Percentiles rank a stretch among this genome's conserved stretches.
phyloP scores from a whole-genome alignment of 2,329 filamentous ascomycete species.

The Ilyonectria mors-panacis region DNA sequence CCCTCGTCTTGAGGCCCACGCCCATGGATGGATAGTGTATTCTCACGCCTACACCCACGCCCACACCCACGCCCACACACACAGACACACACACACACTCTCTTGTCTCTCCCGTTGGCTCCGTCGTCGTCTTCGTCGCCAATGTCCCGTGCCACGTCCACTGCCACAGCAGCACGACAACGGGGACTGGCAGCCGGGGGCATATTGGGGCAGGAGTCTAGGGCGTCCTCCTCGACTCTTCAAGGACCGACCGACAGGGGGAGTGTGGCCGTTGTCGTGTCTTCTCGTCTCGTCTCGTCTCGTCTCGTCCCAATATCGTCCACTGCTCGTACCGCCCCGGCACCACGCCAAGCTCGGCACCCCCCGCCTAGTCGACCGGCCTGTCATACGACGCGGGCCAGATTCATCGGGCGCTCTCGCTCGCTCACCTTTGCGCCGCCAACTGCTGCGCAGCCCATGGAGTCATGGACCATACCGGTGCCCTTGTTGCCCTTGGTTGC shows the following conservation, averaged over 20 bases:
- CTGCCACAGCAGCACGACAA: too few species aligned
- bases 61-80: constrained; percentile 15
- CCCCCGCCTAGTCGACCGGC: constrained; percentile 46
- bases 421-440: constrained; percentile 33
- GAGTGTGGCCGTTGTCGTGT: constrained; percentile 18
- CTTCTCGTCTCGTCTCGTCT: background rate
- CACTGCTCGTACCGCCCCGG: constrained; percentile 33
- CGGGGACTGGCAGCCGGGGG: background rate
- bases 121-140: constrained; percentile 21
- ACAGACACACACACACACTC: constrained; percentile 2
- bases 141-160: constrained; percentile 6
- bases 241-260: constrained; percentile 7
- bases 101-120: constrained; percentile 8
- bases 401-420: constrained; percentile 47
- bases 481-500: background rate
- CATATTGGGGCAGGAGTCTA: background rate
- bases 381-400: constrained; percentile 49
- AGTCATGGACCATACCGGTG: constrained; percentile 11
- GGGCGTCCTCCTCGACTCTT: too few species aligned
- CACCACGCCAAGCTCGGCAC: constrained; percentile 46
- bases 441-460: background rate
- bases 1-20: too few species aligned
- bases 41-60: too few species aligned
- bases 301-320: constrained; percentile 21
- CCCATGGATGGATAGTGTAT: too few species aligned